These are phyloP conservation scores for Tulasnella sp. DNA, from an alignment of 768 basidiomycete genomes.

Conservation along the genomic window DNA sequence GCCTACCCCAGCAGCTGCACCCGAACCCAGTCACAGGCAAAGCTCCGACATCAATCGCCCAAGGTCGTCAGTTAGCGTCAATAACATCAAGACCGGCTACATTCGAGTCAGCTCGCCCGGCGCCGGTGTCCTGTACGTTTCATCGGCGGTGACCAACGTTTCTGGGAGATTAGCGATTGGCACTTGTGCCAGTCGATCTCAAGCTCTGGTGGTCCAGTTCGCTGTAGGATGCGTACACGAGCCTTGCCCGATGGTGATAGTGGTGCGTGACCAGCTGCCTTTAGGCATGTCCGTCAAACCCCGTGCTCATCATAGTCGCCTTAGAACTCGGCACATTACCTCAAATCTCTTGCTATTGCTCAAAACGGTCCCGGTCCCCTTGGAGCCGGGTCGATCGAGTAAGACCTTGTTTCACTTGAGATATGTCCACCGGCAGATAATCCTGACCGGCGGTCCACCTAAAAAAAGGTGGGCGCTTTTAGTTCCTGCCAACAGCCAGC, in stretches of 20 bases:
- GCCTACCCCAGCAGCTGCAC: not conserved
- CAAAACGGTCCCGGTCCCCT: not conserved
- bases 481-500: not conserved
- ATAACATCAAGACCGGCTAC: not conserved
- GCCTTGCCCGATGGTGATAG: not conserved
- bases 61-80: not conserved
- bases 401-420: not conserved
- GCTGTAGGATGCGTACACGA: not conserved
- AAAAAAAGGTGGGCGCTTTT: not conserved
- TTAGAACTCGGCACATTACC: not conserved
- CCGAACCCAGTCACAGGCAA: not conserved
- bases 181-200: not conserved
- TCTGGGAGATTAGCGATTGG: not conserved
- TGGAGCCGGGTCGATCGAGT: not conserved
- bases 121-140: not conserved
- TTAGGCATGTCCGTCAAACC: not conserved
- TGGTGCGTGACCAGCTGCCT: not conserved
- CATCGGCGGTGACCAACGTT: not conserved
- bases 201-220: not conserved
- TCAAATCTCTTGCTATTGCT: not conserved
- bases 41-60: not conserved
- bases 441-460: not conserved
- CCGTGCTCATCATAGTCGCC: not conserved
- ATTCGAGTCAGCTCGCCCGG: not conserved
- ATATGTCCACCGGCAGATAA: not conserved